Evolutionary conservation across 2,329 filamentous ascomycete genomes (phyloP).

Genomic region (Xylariaceae sp.): DNA sequence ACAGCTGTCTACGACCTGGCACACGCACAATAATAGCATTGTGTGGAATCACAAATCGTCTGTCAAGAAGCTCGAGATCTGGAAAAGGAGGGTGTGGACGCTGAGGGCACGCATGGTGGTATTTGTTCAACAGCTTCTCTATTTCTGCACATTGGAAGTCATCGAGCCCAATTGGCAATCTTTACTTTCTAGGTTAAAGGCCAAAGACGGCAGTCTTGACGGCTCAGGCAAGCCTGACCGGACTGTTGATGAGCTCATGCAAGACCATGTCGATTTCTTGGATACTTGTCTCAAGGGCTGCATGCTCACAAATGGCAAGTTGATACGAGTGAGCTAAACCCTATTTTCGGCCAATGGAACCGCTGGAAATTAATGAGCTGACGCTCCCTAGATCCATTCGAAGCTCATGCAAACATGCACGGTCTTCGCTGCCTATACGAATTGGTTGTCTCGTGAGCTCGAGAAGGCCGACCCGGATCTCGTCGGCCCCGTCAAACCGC

Average conservation of each 20-base stretch:
- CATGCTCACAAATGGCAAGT: conserved; percentile 96
- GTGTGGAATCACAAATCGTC: conserved; percentile 81
- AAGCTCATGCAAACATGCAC: conserved; percentile 96
- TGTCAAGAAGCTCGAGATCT: conserved; percentile 72
- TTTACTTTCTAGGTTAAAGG: conserved; percentile 82
- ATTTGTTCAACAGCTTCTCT: conserved; percentile 93
- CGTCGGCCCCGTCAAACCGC: conserved; percentile 51
- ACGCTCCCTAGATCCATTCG: conserved; percentile 72
- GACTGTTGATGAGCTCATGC: conserved; percentile 97
- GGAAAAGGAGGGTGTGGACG: conserved; percentile 92
- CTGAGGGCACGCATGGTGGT: conserved; percentile 90
- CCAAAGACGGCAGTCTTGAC: conserved; percentile 46
- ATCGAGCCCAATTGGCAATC: conserved; percentile 97
- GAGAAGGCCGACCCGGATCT: conserved; percentile 80
- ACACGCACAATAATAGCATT: conserved; percentile 75
- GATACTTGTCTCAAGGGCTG: conserved; percentile 98
- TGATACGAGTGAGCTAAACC: conserved; percentile 65
- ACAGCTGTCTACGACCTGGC: conserved; percentile 82
- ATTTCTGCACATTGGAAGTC: conserved; percentile 95
- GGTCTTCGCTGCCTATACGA: conserved; percentile 87
- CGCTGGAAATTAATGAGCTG: conserved; percentile 13
- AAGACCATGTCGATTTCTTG: conserved; percentile 96
- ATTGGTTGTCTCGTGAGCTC: conserved; percentile 79
- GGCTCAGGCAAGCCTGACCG: conserved; percentile 42
- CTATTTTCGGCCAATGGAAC: background rate